phyloP scores from a whole-genome alignment of 768 basidiomycete species.

The Amanita thiersii region DNA sequence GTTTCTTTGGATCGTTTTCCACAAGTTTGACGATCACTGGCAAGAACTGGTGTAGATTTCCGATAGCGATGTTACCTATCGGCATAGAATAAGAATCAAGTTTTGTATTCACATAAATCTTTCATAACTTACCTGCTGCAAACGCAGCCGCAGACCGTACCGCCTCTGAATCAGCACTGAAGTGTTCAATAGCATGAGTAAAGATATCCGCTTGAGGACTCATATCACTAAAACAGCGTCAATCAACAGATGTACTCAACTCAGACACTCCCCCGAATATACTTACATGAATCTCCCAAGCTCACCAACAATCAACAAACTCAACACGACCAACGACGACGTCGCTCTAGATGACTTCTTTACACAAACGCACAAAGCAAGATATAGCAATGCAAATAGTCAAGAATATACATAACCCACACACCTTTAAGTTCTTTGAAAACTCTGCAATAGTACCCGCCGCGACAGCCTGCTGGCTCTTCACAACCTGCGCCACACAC shows the following conservation, averaged over 20 bases:
- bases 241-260: too few relatives aligned
- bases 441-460: slow-evolving; percentile 84
- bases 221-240: slow-evolving; percentile 69
- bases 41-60: slow-evolving; percentile 71
- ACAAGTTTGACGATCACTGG: slow-evolving; percentile 77
- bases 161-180: slow-evolving; percentile 76
- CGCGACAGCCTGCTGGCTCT: slow-evolving; percentile 58
- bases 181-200: slow-evolving; percentile 60
- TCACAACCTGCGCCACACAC: slow-evolving; percentile 79
- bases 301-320: slow-evolving; percentile 86
- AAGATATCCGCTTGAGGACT: slow-evolving; percentile 76
- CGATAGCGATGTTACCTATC: slow-evolving; percentile 92
- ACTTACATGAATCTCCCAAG: slow-evolving; percentile 84
- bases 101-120: not conserved
- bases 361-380: slow-evolving; percentile 1
- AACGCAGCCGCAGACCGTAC: slow-evolving; percentile 89
- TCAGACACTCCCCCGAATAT: too few relatives aligned
- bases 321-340: slow-evolving; percentile 65
- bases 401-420: slow-evolving; percentile 7
- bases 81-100: not conserved
- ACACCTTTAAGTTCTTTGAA: slow-evolving; percentile 71
- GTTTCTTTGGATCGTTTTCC: slow-evolving; percentile 67
- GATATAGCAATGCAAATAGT: too few relatives aligned
- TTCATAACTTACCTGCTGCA: slow-evolving; percentile 59
- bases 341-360: slow-evolving; percentile 55